phyloP scores from a whole-genome alignment of 257 asterid genomes.

The Scutellaria baicalensis region DNA sequence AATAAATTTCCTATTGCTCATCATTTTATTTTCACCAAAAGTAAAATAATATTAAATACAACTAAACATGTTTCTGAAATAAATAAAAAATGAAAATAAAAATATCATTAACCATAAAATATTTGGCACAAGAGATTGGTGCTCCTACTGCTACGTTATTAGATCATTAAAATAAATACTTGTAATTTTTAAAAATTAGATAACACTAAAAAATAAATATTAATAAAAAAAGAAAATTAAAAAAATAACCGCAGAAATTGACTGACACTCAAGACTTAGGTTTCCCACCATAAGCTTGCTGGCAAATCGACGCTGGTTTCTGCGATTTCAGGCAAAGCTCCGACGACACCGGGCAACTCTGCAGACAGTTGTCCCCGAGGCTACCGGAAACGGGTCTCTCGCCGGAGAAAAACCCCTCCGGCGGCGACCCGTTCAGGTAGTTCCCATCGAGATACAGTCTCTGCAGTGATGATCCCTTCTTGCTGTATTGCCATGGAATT shows the following conservation, averaged over 20 bases:
- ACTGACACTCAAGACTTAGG: conserved; percentile 33
- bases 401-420: conserved; percentile 54
- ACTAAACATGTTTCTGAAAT: background rate
- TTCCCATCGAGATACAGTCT: conserved; percentile 79
- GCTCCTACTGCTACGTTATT: conserved; percentile 1
- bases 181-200: background rate
- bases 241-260: conserved; percentile 8
- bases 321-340: conserved; percentile 78
- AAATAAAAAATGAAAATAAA: too few species aligned
- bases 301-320: conserved; percentile 76
- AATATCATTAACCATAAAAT: too few species aligned
- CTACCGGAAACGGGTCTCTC: conserved; percentile 50
- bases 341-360: conserved; percentile 65
- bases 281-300: conserved; percentile 77
- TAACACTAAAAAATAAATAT: background rate
- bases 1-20: background rate
- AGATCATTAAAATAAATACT: background rate
- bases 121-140: background rate
- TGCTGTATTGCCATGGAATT: conserved; percentile 61
- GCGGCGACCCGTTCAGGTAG: conserved; percentile 71
- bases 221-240: background rate
- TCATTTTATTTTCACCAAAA: background rate
- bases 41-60: background rate
- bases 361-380: conserved; percentile 79
- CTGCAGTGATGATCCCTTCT: conserved; percentile 35